Percentiles rank a stretch among this genome's conserved stretches.
Conservation (phyloP, 176 grass and related monocot genomes). For the Phoenix roebelenii region DNA sequence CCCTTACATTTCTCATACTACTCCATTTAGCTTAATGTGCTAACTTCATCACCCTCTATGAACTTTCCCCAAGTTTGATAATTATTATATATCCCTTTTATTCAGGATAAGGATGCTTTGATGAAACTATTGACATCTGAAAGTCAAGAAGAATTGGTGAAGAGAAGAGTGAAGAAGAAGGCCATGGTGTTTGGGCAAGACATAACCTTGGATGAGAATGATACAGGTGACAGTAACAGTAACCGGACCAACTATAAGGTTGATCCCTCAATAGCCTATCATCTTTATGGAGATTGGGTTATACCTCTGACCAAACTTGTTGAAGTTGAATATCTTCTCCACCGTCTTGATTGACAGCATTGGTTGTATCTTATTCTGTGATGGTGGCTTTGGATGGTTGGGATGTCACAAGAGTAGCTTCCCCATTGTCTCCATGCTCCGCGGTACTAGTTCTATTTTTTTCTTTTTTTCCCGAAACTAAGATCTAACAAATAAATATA, state of each 20-base stretch:
- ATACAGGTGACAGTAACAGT: neutral
- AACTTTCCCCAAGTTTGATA: no score
- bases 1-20: neutral
- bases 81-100: neutral
- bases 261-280: constrained; percentile 11
- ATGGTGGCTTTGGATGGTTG: no score
- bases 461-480: no score
- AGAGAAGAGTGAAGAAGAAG: constrained; percentile 22
- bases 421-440: no score
- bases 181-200: constrained; percentile 25
- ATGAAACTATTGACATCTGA: constrained; percentile 13
- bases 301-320: constrained; percentile 20
- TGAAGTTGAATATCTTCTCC: constrained; percentile 24
- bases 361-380: no score
- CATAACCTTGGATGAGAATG: neutral
- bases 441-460: no score
- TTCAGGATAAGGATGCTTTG: constrained; percentile 17
- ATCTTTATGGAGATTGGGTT: constrained; percentile 17
- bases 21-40: neutral
- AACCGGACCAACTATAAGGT: neutral
- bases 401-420: no score
- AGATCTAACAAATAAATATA: no score
- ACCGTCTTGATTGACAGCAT: neutral
- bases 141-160: constrained; percentile 20
- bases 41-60: no score